Conservation (phyloP, 139 green algal genomes). For the Asterochloris sp. region DNA sequence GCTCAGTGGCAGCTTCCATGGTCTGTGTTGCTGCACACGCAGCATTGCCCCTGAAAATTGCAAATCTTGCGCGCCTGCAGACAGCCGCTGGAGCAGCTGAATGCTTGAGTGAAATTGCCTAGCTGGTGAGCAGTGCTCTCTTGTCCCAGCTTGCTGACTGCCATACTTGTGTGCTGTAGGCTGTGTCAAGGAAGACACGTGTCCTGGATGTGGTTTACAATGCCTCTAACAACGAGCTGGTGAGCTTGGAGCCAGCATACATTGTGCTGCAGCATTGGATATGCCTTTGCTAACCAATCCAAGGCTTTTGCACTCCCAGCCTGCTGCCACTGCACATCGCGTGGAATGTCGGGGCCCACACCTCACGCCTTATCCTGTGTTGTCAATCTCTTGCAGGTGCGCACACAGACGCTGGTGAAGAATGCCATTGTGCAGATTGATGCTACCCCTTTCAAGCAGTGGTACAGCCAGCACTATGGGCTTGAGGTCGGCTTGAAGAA, state of each 20-base stretch:
- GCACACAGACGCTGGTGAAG: conserved; percentile 99
- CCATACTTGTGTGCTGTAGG: conserved; percentile 34
- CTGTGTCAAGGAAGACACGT: conserved; percentile 90
- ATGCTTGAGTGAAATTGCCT: too few species aligned
- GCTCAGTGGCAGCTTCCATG: neutral
- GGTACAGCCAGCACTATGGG: conserved; percentile 96
- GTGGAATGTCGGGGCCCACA: too few species aligned
- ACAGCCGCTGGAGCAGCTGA: too few species aligned
- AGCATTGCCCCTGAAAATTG: too few species aligned
- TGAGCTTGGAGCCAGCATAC: conserved; percentile 31
- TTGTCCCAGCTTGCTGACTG: neutral
- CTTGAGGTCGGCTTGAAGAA: conserved; percentile 92
- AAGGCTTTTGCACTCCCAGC: too few species aligned
- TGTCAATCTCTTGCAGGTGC: conserved; percentile 43
- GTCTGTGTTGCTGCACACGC: neutral
- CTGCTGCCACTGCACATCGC: too few species aligned
- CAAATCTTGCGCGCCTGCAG: too few species aligned
- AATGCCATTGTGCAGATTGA: conserved; percentile 93
- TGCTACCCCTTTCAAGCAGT: conserved; percentile 94
- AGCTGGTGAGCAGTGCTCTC: neutral
- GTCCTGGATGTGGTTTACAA: conserved; percentile 98
- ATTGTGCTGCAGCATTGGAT: neutral
- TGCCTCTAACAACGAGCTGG: conserved; percentile 99
- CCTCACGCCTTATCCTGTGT: too few species aligned
- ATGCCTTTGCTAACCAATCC: too few species aligned